Percentiles rank a stretch among this genome's conserved stretches.
phyloP scores from a whole-genome alignment of 2,329 filamentous ascomycete species.

The Cryphonectria carpinicola region DNA sequence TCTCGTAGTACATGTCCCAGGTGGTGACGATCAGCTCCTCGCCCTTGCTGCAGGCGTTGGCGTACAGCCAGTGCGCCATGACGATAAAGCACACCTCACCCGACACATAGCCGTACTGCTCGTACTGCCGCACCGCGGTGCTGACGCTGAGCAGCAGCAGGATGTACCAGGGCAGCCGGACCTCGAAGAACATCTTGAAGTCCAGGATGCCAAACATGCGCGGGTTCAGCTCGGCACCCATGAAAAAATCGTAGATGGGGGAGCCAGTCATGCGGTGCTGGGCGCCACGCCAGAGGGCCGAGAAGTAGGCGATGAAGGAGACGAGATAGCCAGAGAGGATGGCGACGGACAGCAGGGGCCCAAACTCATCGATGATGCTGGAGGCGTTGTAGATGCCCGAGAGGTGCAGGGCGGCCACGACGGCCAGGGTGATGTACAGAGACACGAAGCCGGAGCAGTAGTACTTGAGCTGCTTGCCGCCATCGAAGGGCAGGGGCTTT shows the following conservation, averaged over 20 bases:
- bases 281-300: constrained; percentile 76
- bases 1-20: constrained; percentile 91
- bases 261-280: constrained; percentile 91
- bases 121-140: constrained; percentile 73
- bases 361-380: constrained; percentile 93
- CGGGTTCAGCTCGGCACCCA: constrained; percentile 86
- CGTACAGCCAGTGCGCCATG: constrained; percentile 81
- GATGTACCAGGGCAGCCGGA: constrained; percentile 85
- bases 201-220: constrained; percentile 83
- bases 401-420: constrained; percentile 75
- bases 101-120: constrained; percentile 76
- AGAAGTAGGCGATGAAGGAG: constrained; percentile 82
- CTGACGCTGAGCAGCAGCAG: constrained; percentile 72
- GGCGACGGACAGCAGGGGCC: constrained; percentile 87
- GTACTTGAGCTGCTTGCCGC: constrained; percentile 86
- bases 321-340: constrained; percentile 89
- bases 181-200: constrained; percentile 93
- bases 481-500: constrained; percentile 81
- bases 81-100: constrained; percentile 74
- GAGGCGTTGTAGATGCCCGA: constrained; percentile 87
- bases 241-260: constrained; percentile 86
- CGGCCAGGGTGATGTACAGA: constrained; percentile 81
- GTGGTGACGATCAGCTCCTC: constrained; percentile 81
- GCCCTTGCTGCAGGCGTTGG: constrained; percentile 80
- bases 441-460: constrained; percentile 90